Conservation (phyloP, 208 protist genomes). For the Acanthamoeba triangularis region DNA sequence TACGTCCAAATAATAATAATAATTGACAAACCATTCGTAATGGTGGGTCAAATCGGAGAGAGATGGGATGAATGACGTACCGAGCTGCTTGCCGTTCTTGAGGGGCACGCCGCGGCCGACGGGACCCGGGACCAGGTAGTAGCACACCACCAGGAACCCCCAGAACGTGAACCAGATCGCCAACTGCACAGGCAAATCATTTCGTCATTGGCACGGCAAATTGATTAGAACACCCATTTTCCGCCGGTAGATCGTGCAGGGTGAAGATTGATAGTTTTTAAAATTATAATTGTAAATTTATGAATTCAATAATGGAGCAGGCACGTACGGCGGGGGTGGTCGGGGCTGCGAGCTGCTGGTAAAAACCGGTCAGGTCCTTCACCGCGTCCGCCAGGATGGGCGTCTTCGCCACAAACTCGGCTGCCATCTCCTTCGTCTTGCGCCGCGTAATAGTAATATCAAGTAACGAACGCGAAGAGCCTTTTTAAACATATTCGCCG, state of each 20-base stretch:
- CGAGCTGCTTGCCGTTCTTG: conserved; percentile 25
- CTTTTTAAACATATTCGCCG: too few species aligned
- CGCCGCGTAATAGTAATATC: too few species aligned
- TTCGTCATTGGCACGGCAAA: not conserved
- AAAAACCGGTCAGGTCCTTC: not conserved
- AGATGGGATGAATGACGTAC: not conserved
- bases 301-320: not conserved
- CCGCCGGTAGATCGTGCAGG: too few species aligned
- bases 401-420: not conserved
- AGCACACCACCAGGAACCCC: conserved; percentile 36
- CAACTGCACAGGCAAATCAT: not conserved
- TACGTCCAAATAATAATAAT: not conserved
- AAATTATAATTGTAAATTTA: not conserved
- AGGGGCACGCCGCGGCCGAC: not conserved
- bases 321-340: not conserved
- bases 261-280: too few species aligned
- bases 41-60: not conserved
- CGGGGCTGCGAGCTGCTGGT: not conserved
- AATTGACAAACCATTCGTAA: not conserved
- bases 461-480: too few species aligned
- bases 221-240: too few species aligned
- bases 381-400: not conserved
- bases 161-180: conserved; percentile 35
- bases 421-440: not conserved
- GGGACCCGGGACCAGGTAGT: conserved; percentile 36